phyloP scores from a whole-genome alignment of 2,329 filamentous ascomycete species.

The Beauveria pseudobassiana region DNA sequence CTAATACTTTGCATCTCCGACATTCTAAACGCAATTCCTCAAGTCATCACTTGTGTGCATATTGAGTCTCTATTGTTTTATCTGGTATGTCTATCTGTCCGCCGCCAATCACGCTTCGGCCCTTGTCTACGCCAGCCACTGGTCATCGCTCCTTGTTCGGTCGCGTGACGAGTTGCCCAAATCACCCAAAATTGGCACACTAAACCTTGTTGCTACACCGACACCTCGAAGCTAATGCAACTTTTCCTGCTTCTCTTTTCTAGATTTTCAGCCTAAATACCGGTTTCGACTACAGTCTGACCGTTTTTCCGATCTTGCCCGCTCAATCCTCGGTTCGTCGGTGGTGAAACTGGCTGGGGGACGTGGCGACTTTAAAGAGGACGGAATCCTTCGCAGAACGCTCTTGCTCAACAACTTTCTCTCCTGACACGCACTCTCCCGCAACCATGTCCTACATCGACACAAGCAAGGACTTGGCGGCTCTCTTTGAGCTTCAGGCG shows the following conservation, averaged over 20 bases:
- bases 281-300: background rate
- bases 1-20: background rate
- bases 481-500: constrained; percentile 64
- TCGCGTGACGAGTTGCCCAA: constrained; percentile 10
- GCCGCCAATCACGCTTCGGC: background rate
- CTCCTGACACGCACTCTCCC: background rate
- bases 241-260: background rate
- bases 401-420: background rate
- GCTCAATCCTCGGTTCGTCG: background rate
- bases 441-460: constrained; percentile 57
- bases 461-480: constrained; percentile 62
- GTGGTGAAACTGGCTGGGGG: background rate
- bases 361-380: constrained; percentile 5
- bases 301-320: background rate
- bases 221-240: constrained; percentile 1
- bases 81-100: background rate
- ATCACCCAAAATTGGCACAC: constrained; percentile 1
- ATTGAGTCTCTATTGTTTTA: background rate
- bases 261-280: background rate
- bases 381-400: background rate
- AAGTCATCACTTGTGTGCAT: background rate
- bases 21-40: background rate
- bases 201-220: constrained; percentile 11
- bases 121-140: background rate
- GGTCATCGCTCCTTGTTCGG: background rate